phyloP scores from a whole-genome alignment of 495 filamentous ascomycete species.

The Neurospora sp. region DNA sequence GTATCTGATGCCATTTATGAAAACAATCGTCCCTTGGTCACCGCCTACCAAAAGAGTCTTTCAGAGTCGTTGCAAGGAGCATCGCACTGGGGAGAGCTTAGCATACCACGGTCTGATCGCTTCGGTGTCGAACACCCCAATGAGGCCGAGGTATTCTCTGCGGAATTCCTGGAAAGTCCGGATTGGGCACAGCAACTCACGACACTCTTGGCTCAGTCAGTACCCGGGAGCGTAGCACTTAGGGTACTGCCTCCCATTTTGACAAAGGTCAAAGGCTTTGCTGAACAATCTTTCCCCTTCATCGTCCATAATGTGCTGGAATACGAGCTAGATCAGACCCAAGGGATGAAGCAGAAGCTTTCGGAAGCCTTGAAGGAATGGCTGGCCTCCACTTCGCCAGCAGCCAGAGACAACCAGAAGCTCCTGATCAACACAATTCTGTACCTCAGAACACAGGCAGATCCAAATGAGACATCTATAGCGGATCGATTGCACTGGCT shows the following conservation, averaged over 20 bases:
- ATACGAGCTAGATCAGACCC: conserved; percentile 38
- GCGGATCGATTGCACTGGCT: conserved; percentile 77
- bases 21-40: conserved; percentile 32
- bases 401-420: conserved; percentile 36
- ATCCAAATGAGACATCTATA: conserved; percentile 63
- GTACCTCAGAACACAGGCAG: conserved; percentile 77
- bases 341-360: conserved; percentile 34
- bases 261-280: conserved; percentile 50
- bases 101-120: conserved; percentile 36
- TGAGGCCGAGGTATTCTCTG: conserved; percentile 21
- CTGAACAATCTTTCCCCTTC: conserved; percentile 63
- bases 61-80: conserved; percentile 30
- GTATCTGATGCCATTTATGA: conserved; percentile 44
- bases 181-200: conserved; percentile 58
- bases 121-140: conserved; percentile 7
- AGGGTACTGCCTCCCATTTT: conserved; percentile 54
- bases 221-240: conserved; percentile 53
- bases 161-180: conserved; percentile 22
- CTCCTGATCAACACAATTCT: conserved; percentile 70
- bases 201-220: conserved; percentile 49
- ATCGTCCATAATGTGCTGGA: conserved; percentile 69
- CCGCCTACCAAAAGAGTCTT: conserved; percentile 37
- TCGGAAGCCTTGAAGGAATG: conserved; percentile 40
- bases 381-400: conserved; percentile 32
- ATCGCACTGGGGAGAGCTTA: conserved; percentile 40